Percentiles rank a stretch among this genome's conserved stretches.
Conservation (phyloP, 2,329 filamentous ascomycete species). For the Grosmannia penicillata region DNA sequence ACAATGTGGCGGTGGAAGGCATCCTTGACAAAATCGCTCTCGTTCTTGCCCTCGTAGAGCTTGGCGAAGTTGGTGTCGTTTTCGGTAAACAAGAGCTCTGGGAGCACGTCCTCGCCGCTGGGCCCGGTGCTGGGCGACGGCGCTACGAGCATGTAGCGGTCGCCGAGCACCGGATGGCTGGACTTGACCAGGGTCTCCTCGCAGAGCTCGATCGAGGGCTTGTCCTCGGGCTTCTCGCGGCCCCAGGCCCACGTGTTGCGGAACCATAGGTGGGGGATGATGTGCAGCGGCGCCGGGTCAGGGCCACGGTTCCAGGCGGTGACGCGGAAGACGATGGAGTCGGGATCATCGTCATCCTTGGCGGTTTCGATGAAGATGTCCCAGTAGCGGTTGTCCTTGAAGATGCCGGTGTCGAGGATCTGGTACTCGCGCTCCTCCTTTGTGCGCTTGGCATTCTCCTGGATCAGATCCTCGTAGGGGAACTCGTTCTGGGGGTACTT, state of each 20-base stretch:
- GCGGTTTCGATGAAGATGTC: constrained; percentile 95
- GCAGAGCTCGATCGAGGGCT: constrained; percentile 59
- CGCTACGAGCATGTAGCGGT: constrained; percentile 71
- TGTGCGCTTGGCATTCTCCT: constrained; percentile 66
- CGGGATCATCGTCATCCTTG: constrained; percentile 82
- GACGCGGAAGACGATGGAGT: constrained; percentile 84
- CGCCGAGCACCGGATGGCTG: constrained; percentile 66
- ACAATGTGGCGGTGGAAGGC: constrained; percentile 86
- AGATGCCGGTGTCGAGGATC: constrained; percentile 74
- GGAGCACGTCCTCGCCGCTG: constrained; percentile 70
- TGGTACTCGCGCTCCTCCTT: constrained; percentile 81
- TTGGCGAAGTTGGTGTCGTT: constrained; percentile 81
- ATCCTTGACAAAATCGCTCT: constrained; percentile 79
- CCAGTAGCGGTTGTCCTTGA: constrained; percentile 86
- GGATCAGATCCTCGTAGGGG: constrained; percentile 75
- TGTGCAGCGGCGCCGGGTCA: constrained; percentile 80
- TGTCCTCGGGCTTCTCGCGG: constrained; percentile 56
- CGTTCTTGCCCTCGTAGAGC: constrained; percentile 67
- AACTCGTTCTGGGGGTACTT: constrained; percentile 90
- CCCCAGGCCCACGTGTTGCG: constrained; percentile 97
- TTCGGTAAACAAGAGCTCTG: constrained; percentile 79
- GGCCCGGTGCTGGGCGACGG: constrained; percentile 76
- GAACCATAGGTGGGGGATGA: constrained; percentile 92
- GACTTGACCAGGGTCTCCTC: constrained; percentile 57
- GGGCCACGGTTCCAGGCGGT: constrained; percentile 93